Evolutionary conservation across 169 alveolate genomes (phyloP).

Genomic region (Eimeria sp.): DNA sequence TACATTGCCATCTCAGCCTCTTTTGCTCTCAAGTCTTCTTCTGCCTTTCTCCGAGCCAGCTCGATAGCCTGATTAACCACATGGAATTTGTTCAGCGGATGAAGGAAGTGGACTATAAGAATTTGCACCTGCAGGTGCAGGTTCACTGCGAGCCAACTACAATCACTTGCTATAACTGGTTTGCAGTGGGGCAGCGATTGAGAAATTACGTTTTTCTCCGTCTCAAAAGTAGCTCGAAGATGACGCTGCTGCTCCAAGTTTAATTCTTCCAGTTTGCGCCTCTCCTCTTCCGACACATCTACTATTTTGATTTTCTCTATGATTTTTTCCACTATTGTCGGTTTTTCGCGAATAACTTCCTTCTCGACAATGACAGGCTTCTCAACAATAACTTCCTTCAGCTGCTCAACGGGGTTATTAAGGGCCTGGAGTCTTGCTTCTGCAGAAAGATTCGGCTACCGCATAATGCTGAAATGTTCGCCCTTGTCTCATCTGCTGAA

Average conservation of each 20-base stretch:
- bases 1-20: conserved; percentile 45
- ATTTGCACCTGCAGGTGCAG: background rate
- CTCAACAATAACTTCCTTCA: conserved; percentile 47
- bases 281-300: conserved; percentile 45
- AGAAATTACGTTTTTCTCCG: conserved; percentile 35
- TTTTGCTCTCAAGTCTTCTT: conserved; percentile 37
- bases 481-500: background rate
- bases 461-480: background rate
- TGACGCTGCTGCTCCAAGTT: conserved; percentile 49
- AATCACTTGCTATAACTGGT: background rate
- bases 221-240: conserved; percentile 44
- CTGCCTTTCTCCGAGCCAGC: conserved; percentile 60
- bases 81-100: no score
- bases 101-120: background rate
- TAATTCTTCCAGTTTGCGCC: conserved; percentile 39
- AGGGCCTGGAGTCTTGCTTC: conserved; percentile 25
- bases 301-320: conserved; percentile 32
- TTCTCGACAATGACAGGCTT: conserved; percentile 31
- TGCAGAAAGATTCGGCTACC: background rate
- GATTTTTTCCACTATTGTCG: conserved; percentile 16
- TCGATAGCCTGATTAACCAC: background rate
- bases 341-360: background rate
- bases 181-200: background rate
- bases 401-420: background rate
- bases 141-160: background rate